phyloP scores from a whole-genome alignment of 495 filamentous ascomycete species.

The Amniculicola lignicola region DNA sequence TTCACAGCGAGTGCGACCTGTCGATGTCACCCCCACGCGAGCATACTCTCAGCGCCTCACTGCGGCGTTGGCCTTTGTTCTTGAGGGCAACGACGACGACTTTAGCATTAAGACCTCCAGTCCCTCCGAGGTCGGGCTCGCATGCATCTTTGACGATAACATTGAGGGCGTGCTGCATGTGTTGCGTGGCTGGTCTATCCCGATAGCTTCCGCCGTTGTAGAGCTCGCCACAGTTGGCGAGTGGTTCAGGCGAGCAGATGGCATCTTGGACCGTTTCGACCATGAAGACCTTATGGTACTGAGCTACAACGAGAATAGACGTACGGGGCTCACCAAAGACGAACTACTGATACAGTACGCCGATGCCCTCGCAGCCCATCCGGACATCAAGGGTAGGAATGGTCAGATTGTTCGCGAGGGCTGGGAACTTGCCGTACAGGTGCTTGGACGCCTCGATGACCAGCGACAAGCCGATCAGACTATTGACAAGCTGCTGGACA shows the following conservation, averaged over 20 bases:
- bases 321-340: conserved; percentile 50
- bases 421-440: conserved; percentile 80
- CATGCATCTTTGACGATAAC: conserved; percentile 73
- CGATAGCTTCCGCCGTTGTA: conserved; percentile 68
- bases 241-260: conserved; percentile 60
- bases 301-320: conserved; percentile 45
- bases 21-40: conserved; percentile 47
- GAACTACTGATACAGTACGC: conserved; percentile 73
- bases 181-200: conserved; percentile 72
- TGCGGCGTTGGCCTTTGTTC: conserved; percentile 51
- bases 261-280: conserved; percentile 48
- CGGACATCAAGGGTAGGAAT: conserved; percentile 34
- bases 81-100: conserved; percentile 46
- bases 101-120: conserved; percentile 71
- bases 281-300: conserved; percentile 63
- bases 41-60: conserved; percentile 56
- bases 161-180: conserved; percentile 69
- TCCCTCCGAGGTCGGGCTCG: conserved; percentile 72
- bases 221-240: conserved; percentile 71
- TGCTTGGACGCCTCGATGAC: conserved; percentile 72
- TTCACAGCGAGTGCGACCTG: conserved; percentile 37
- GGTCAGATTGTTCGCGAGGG: conserved; percentile 55
- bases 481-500: conserved; percentile 61
- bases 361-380: conserved; percentile 48
- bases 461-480: conserved; percentile 59